These are phyloP conservation scores for Sisymbrium altissimum DNA, from an alignment of 345 rosid species.

Conservation along the genomic window DNA sequence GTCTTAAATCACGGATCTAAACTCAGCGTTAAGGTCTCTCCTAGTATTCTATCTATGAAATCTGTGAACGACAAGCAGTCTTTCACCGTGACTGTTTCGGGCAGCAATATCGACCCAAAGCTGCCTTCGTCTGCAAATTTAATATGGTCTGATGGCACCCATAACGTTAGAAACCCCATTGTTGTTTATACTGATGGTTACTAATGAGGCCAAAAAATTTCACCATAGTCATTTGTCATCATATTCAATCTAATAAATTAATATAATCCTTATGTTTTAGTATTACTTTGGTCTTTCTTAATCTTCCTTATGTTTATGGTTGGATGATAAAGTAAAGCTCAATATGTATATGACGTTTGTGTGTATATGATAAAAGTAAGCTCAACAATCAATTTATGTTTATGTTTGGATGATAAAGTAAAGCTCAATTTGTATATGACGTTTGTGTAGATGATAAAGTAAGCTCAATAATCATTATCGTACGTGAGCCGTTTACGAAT, in stretches of 20 bases:
- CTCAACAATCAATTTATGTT: too few species aligned
- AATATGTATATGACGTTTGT: too few species aligned
- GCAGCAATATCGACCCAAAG: not conserved
- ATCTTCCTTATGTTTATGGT: too few species aligned
- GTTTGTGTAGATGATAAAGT: too few species aligned
- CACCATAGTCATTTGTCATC: not conserved
- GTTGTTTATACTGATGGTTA: not conserved
- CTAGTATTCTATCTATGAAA: not conserved
- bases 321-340: too few species aligned
- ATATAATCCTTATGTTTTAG: not conserved
- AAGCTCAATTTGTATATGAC: too few species aligned
- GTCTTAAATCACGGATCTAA: not conserved
- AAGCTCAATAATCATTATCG: too few species aligned
- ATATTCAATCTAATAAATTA: not conserved
- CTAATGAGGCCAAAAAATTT: not conserved
- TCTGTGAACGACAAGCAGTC: slow-evolving; percentile 4
- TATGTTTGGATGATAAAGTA: too few species aligned
- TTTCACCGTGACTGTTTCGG: slow-evolving; percentile 8
- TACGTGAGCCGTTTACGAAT: too few species aligned
- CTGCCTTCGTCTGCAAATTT: not conserved
- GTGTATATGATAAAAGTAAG: too few species aligned
- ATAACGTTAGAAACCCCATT: slow-evolving; percentile 15
- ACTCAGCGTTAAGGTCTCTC: not conserved
- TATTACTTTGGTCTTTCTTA: too few species aligned
- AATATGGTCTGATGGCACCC: slow-evolving; percentile 1